A percentile compares a stretch with the other conserved stretches of the same genome.
These are phyloP conservation scores for Bocquillonia castaneifolia DNA, from an alignment of 441 rosid species.

Conservation along the genomic window DNA sequence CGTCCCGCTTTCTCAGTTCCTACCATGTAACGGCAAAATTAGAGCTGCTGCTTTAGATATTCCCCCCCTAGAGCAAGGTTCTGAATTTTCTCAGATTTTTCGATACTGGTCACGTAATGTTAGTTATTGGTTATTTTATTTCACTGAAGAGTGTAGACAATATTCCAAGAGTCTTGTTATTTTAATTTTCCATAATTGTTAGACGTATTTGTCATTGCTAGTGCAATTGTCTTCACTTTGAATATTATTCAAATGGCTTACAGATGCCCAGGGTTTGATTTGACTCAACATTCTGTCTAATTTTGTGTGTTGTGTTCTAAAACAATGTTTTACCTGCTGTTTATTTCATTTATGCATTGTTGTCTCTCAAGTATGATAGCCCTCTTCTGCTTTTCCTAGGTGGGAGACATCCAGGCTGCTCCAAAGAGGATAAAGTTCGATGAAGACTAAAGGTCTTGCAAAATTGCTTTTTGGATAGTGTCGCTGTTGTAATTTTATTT, in stretches of 20 bases:
- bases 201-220: neutral
- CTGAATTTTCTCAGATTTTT: neutral
- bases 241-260: neutral
- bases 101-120: neutral
- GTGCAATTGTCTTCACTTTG: neutral
- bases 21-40: neutral
- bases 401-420: slow-evolving; percentile 47
- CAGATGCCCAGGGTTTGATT: neutral
- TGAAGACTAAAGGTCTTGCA: slow-evolving; percentile 38
- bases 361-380: neutral
- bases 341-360: neutral
- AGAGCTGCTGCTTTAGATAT: neutral
- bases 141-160: too few relatives aligned
- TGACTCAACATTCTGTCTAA: neutral
- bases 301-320: neutral
- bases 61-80: neutral
- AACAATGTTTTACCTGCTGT: neutral
- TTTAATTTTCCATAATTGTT: neutral
- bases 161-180: too few relatives aligned
- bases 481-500: neutral
- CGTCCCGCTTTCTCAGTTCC: neutral
- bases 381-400: slow-evolving; percentile 37
- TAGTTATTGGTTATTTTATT: too few relatives aligned
- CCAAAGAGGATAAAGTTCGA: slow-evolving; percentile 81
- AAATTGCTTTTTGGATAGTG: neutral